Evolutionary conservation across 306 rosid genomes (phyloP).

Genomic region (Vicia sativa): DNA sequence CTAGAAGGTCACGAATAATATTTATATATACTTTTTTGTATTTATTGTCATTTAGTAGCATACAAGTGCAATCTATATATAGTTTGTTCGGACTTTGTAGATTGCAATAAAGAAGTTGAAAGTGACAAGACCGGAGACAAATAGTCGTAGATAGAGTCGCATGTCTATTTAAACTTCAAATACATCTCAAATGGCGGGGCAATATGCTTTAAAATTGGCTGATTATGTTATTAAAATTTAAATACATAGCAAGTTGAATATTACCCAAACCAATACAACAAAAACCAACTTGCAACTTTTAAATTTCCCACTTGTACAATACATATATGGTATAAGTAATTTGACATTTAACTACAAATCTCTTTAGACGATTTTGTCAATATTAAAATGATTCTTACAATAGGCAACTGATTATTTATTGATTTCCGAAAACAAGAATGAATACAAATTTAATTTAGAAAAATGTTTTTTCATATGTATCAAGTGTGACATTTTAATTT

Average conservation of each 20-base stretch:
- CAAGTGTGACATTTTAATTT: neutral
- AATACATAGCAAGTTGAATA: constrained; percentile 34
- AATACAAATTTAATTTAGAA: neutral
- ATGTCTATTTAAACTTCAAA: constrained; percentile 12
- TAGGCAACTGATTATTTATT: constrained; percentile 11
- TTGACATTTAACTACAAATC: constrained; percentile 40
- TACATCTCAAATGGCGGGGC: constrained; percentile 15
- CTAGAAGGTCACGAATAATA: too few species aligned
- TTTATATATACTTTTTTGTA: neutral
- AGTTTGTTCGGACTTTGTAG: neutral
- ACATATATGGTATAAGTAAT: neutral
- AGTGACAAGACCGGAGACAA: constrained; percentile 33
- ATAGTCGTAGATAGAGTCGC: constrained; percentile 21
- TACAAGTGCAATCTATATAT: constrained; percentile 1
- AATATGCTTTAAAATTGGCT: constrained; percentile 22
- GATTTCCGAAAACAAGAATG: constrained; percentile 2
- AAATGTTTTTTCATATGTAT: neutral
- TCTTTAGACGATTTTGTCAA: constrained; percentile 33
- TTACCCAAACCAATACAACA: constrained; percentile 26
- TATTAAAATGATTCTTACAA: constrained; percentile 25
- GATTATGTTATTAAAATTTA: neutral
- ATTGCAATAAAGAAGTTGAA: constrained; percentile 10
- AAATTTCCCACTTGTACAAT: constrained; percentile 23
- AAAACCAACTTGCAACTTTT: constrained; percentile 34
- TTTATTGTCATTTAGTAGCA: constrained; percentile 10